Base-by-base conservation (phyloP, 805 yeast genomes). In the Candida coleopterorum region DNA sequence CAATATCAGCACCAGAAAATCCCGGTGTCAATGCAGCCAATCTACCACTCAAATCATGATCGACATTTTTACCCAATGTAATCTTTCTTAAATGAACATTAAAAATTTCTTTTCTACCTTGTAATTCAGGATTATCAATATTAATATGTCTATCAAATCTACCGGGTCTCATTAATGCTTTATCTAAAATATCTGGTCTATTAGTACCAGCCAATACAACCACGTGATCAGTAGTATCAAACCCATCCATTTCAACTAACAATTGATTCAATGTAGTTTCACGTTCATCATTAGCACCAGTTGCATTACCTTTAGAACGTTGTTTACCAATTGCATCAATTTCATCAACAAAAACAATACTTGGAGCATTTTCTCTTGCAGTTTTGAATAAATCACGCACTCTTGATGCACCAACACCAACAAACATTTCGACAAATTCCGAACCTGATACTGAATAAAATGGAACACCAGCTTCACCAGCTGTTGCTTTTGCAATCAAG, bases 271-370 rank as follows among this genome's bases (percentile, higher is more conserved):
- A 73, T 0, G 99, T 93, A 16, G 94, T 85, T 60, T 93, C 99
- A 56, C 96, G 82, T 64, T 93, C 99, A 59, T 93, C 99, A 54
- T 90, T 87, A 18, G 94, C 86, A 38, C 96, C 93, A 36, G 74
- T 68, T 37, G 74, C 72, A 43, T 78, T 77, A 21, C 89, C 88
- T 60, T 80, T 79, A n/a, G 81, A 75, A 55, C 81, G 64, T 30
- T 88, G 87, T 53, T 88, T 87, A 52, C 99, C 99, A 54, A 93
- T 94, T n/a, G 99, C 99, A 70, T 93, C 99, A 45, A 93, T 93
- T 65, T 93, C 99, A 69, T 93, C 99, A 34, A 93, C 89, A 50
- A 93, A 94, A n/a, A 93, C 79, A 52, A 93, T 93, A 24, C 95
- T 74, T 11, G 99, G 99, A 0, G 98, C 96, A 60, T 82, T 79